Conservation (phyloP, 371 early-diverging fungal species). For the Umbelopsis sp. region DNA sequence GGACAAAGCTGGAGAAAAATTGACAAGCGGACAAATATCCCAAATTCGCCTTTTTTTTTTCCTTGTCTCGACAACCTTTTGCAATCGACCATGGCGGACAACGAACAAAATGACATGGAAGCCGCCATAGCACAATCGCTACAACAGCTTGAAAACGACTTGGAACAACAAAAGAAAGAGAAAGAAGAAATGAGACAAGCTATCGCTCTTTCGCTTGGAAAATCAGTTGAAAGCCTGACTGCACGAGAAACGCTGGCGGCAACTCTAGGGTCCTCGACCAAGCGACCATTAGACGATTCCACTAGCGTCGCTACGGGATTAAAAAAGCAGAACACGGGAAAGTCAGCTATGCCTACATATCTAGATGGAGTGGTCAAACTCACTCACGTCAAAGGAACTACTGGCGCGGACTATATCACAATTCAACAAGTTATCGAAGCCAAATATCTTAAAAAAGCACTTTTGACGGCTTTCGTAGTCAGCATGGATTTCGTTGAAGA, state of each 20-base stretch:
- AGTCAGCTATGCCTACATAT: conserved; percentile 18
- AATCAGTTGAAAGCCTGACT: conserved; percentile 42
- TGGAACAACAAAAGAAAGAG: conserved; percentile 26
- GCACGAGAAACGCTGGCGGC: conserved; percentile 41
- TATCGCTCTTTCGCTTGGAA: conserved; percentile 46
- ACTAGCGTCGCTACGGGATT: not conserved
- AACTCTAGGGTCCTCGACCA: not conserved
- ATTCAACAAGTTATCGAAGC: conserved; percentile 45
- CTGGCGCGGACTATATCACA: conserved; percentile 35
- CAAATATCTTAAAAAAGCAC: conserved; percentile 36
- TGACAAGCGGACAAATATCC: not conserved
- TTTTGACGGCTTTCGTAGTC: conserved; percentile 45
- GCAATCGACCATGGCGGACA: not conserved
- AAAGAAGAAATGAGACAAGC: conserved; percentile 34
- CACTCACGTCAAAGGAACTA: conserved; percentile 43
- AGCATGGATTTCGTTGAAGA: conserved; percentile 47
- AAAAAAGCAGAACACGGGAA: not conserved
- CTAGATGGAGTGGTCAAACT: conserved; percentile 48
- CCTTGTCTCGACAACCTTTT: not conserved
- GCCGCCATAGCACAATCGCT: not conserved
- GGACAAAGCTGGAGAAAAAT: not conserved
- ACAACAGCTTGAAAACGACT: not conserved
- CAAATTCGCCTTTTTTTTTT: not conserved
- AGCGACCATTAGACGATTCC: conserved; percentile 18
- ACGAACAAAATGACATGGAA: conserved; percentile 6